Conservation (phyloP, 2,329 filamentous ascomycete species). For the Aspergillus brunneoviolaceus region DNA sequence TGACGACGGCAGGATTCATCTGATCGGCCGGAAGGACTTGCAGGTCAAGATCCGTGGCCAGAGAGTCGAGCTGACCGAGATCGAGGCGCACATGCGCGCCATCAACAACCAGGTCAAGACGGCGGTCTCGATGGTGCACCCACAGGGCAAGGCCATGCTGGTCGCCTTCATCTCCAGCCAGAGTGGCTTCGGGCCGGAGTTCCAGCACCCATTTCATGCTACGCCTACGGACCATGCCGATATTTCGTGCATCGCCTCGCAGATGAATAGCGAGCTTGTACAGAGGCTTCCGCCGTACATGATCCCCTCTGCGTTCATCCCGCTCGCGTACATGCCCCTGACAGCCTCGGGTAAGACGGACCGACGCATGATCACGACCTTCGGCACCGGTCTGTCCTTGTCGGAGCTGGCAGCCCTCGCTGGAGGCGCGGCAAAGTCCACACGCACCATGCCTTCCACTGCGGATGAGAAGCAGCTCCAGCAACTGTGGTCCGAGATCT, state of each 20-base stretch:
- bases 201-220: constrained; percentile 7
- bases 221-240: constrained; percentile 3
- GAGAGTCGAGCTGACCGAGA: constrained; percentile 55
- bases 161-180: constrained; percentile 16
- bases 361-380: constrained; percentile 27
- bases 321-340: constrained; percentile 38
- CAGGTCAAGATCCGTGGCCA: constrained; percentile 63
- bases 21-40: constrained; percentile 57
- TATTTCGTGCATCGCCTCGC: constrained; percentile 10
- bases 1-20: constrained; percentile 23
- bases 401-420: constrained; percentile 2
- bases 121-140: constrained; percentile 41
- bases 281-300: constrained; percentile 30
- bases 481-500: constrained; percentile 13
- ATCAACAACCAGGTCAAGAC: constrained; percentile 41
- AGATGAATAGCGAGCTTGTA: constrained; percentile 14
- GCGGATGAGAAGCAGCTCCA: constrained; percentile 11
- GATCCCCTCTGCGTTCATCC: constrained; percentile 40
- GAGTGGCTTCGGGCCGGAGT: constrained; percentile 14
- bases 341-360: constrained; percentile 43
- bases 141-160: constrained; percentile 14
- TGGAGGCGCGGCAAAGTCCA: background rate
- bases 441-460: constrained; percentile 8
- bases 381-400: constrained; percentile 20
- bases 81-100: constrained; percentile 36